Percentiles rank a stretch among this genome's conserved stretches.
phyloP scores from a whole-genome alignment of 2,329 filamentous ascomycete species.

The Penicillium sp. region DNA sequence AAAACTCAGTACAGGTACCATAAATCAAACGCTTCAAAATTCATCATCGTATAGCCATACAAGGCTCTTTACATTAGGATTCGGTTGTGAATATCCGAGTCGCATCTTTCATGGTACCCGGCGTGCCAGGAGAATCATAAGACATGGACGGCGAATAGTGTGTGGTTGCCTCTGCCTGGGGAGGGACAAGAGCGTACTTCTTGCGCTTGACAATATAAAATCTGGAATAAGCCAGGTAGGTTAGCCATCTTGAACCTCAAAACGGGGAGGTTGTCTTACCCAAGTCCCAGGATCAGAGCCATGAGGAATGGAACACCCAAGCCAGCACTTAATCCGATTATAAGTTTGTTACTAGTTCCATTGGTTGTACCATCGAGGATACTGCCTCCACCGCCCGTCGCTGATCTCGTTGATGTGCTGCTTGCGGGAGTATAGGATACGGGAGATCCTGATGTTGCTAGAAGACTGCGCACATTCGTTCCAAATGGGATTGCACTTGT shows the following conservation, averaged over 20 bases:
- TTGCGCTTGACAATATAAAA: background rate
- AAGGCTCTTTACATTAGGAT: background rate
- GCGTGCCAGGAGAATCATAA: background rate
- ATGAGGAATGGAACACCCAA: slow-evolving; percentile 18
- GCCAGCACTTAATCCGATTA: slow-evolving; percentile 53
- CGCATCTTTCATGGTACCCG: background rate
- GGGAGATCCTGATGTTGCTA: slow-evolving; percentile 47
- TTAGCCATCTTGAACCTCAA: background rate
- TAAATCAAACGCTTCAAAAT: background rate
- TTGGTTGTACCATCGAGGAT: slow-evolving; percentile 26
- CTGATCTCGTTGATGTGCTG: slow-evolving; percentile 10
- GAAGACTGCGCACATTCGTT: slow-evolving; percentile 36
- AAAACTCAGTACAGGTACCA: background rate
- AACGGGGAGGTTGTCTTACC: background rate
- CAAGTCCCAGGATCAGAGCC: background rate
- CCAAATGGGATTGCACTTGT: slow-evolving; percentile 47
- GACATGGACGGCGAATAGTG: background rate
- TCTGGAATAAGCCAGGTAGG: background rate
- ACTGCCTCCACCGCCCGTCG: background rate
- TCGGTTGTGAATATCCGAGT: background rate
- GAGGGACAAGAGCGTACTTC: background rate
- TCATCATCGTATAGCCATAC: background rate
- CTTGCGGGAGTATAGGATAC: slow-evolving; percentile 42
- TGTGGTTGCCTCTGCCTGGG: background rate
- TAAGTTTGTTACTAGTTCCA: slow-evolving; percentile 47